These are phyloP conservation scores for Umbelopsis sp. DNA, from an alignment of 192 early-diverging fungal genomes.

Conservation along the genomic window DNA sequence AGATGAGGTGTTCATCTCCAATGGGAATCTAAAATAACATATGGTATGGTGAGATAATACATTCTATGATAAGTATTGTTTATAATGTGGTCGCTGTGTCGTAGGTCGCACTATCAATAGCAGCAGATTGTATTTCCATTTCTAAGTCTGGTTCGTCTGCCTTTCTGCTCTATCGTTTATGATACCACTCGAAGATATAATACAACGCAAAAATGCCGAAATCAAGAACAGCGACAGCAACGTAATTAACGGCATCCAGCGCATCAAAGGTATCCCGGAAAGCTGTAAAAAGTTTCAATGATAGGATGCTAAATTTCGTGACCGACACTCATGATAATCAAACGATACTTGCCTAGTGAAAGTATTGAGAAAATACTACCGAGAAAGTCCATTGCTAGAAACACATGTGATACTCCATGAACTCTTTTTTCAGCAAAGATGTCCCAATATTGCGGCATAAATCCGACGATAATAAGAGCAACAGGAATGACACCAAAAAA, in stretches of 20 bases:
- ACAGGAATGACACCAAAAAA: conserved; percentile 48
- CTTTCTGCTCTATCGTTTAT: neutral
- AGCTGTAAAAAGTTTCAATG: neutral
- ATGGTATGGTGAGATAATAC: too few relatives aligned
- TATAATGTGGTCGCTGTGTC: too few relatives aligned
- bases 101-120: too few relatives aligned
- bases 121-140: neutral
- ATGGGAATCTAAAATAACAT: too few relatives aligned
- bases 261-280: conserved; percentile 21
- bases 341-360: conserved; percentile 33
- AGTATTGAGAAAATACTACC: conserved; percentile 49
- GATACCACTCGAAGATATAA: conserved; percentile 34
- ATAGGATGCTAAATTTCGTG: neutral
- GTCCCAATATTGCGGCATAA: conserved; percentile 46
- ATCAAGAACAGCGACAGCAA: conserved; percentile 27
- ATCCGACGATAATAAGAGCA: conserved; percentile 39
- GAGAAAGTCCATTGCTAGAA: conserved; percentile 43
- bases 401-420: conserved; percentile 41
- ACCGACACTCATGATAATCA: neutral
- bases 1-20: too few relatives aligned
- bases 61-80: too few relatives aligned
- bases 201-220: conserved; percentile 24
- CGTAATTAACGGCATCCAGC: conserved; percentile 28
- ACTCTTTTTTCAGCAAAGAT: conserved; percentile 41
- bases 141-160: neutral